Conservation (phyloP, 331 rosid species). For the Stylosanthes scabra region DNA sequence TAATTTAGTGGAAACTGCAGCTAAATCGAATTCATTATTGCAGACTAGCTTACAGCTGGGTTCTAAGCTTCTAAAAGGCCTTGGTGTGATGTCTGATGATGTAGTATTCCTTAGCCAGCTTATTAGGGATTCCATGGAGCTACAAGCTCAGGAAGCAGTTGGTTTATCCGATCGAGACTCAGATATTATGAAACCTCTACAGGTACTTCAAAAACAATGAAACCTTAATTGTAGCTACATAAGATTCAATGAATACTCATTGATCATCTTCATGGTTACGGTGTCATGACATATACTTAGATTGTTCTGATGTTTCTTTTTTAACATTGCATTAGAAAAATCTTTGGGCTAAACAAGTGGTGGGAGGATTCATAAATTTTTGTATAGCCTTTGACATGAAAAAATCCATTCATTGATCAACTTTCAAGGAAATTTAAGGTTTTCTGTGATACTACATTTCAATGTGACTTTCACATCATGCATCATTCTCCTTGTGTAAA, state of each 20-base stretch:
- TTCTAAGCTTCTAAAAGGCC: slow-evolving; percentile 92
- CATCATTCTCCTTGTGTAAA: neutral
- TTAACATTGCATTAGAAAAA: slow-evolving; percentile 22
- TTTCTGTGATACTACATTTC: slow-evolving; percentile 17
- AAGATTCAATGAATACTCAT: neutral
- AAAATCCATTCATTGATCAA: neutral
- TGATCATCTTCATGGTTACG: slow-evolving; percentile 1
- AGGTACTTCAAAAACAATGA: slow-evolving; percentile 59
- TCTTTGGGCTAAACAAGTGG: too few relatives aligned
- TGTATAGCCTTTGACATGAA: neutral
- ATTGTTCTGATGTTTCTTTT: slow-evolving; percentile 8
- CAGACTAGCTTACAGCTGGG: slow-evolving; percentile 98
- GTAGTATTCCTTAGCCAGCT: slow-evolving; percentile 87
- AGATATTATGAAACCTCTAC: slow-evolving; percentile 72
- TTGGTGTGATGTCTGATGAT: slow-evolving; percentile 97
- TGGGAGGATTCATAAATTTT: too few relatives aligned
- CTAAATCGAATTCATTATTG: slow-evolving; percentile 45
- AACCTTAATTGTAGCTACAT: neutral
- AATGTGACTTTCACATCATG: slow-evolving; percentile 10
- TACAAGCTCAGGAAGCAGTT: slow-evolving; percentile 78
- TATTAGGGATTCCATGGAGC: slow-evolving; percentile 89
- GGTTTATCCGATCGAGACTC: slow-evolving; percentile 56
- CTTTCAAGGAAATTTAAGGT: neutral
- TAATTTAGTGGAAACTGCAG: slow-evolving; percentile 29
- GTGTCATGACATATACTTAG: slow-evolving; percentile 7